Evolutionary conservation across 495 filamentous ascomycete genomes (phyloP).

Genomic region (Penicillium salamii): DNA sequence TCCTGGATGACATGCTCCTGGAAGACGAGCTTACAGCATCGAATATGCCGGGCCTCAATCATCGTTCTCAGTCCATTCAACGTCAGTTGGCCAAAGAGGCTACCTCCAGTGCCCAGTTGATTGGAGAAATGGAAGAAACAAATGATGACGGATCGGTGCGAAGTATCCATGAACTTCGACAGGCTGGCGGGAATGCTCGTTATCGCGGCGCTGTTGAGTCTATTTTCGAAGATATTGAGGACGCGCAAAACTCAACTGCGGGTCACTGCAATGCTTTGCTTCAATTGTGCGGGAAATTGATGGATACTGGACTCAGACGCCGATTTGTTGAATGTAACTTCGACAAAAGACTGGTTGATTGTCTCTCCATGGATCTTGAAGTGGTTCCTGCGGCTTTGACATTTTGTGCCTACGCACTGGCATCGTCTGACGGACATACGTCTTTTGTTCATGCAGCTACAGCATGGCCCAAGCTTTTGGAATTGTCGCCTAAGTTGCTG

Average conservation of each 20-base stretch:
- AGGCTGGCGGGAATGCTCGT: constrained; percentile 79
- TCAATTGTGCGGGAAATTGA: constrained; percentile 71
- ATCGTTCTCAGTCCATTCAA: constrained; percentile 5
- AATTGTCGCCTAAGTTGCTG: constrained; percentile 25
- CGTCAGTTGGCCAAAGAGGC: constrained; percentile 2
- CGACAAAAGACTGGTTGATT: constrained; percentile 59
- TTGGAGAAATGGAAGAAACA: constrained; percentile 47
- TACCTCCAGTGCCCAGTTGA: constrained; percentile 13
- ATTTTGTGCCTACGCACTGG: constrained; percentile 33
- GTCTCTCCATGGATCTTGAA: constrained; percentile 28
- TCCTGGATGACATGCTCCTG: constrained; percentile 46
- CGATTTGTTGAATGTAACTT: constrained; percentile 76
- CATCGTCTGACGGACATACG: constrained; percentile 20
- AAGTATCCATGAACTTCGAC: constrained; percentile 86
- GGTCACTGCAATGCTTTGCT: constrained; percentile 53
- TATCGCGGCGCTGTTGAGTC: constrained; percentile 79
- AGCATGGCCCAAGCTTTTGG: constrained; percentile 36
- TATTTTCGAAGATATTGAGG: constrained; percentile 78
- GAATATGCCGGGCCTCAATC: constrained; percentile 1
- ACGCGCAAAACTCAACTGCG: constrained; percentile 45
- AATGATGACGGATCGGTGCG: constrained; percentile 59
- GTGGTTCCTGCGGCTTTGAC: constrained; percentile 28
- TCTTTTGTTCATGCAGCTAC: constrained; percentile 24
- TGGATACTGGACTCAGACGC: constrained; percentile 60
- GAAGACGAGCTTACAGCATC: constrained; percentile 6